Conservation (phyloP, 495 filamentous ascomycete genomes). For the Talaromyces proteolyticus region DNA sequence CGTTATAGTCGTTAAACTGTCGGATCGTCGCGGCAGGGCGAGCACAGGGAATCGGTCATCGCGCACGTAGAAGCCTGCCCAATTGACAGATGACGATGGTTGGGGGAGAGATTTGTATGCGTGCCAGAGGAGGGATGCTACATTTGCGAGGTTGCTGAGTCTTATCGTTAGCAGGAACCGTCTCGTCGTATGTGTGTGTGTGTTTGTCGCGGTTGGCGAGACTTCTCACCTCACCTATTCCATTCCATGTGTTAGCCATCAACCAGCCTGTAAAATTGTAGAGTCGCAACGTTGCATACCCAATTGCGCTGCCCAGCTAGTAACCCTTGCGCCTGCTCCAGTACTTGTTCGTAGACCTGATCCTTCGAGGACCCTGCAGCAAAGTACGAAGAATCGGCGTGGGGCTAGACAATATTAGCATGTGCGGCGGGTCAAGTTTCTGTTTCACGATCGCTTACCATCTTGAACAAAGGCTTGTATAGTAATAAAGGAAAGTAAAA, state of each 20-base stretch:
- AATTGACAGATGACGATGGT: constrained; percentile 72
- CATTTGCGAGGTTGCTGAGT: constrained; percentile 75
- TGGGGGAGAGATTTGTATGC: constrained; percentile 71
- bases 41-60: constrained; percentile 49
- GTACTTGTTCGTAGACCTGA: constrained; percentile 70
- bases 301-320: constrained; percentile 81
- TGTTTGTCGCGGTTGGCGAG: not conserved
- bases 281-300: constrained; percentile 44
- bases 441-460: not conserved
- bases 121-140: constrained; percentile 82
- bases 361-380: constrained; percentile 57
- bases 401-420: constrained; percentile 50
- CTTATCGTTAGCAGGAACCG: constrained; percentile 5
- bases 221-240: constrained; percentile 53
- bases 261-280: too few relatives aligned
- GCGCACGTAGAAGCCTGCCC: constrained; percentile 88
- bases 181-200: too few relatives aligned
- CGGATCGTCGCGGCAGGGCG: constrained; percentile 13
- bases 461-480: too few relatives aligned
- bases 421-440: not conserved
- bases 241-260: not conserved
- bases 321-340: constrained; percentile 64
- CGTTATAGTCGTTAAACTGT: constrained; percentile 19
- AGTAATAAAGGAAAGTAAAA: too few relatives aligned
- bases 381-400: constrained; percentile 83